Base-by-base conservation (phyloP, 1,284 basidiomycete species). In the Cerrena zonata region DNA sequence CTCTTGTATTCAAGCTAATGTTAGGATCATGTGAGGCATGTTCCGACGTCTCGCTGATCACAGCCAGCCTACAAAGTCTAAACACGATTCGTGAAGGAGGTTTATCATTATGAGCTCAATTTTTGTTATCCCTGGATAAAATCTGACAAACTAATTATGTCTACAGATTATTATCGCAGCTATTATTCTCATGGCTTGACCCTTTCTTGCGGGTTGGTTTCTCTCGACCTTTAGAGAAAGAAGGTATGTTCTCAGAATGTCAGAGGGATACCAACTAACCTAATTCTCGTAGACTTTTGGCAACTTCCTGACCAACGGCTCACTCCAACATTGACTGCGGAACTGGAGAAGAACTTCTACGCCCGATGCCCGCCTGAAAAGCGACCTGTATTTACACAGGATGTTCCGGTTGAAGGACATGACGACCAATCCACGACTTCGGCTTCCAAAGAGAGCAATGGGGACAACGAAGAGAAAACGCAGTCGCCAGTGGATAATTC, bases 191-290 rank as follows among this genome's bases (percentile, higher is more conserved):
- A 24, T 82, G 80, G 79, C 56, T 82, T 0, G 66, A 66, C 34
- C 70, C 78, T 0, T 76, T 82, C 49, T 67, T 81, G 2, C 61
- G 69, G 22, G 78, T 81, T 24, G 79, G 79, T 1, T 82, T 75
- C 55, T 76, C 78, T n/a, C 67, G 79, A 37, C 79, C 79, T 0
- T 56, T 81, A 13, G 66, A 80, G 63, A 73, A 77, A 63, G 78
- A 81, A 42, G 80, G 80, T 77, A 38, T 18, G 72, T 46, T 23
- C 19, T 26, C n/a, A 23, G 18, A 7, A 22, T 4, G 36, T 21
- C 18, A 40, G 30, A 40, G 45, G 11, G 47, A 34, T 34, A 15
- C 41, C 25, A 22, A 12, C 37, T 45, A 19, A 37, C 46, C 21
- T 24, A n/a, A 18, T 3, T 23, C 27, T 2, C 11, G 24, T 45